Percentiles rank a stretch among this genome's conserved stretches.
phyloP scores from a whole-genome alignment of 441 rosid species.

The Manihot esculenta region DNA sequence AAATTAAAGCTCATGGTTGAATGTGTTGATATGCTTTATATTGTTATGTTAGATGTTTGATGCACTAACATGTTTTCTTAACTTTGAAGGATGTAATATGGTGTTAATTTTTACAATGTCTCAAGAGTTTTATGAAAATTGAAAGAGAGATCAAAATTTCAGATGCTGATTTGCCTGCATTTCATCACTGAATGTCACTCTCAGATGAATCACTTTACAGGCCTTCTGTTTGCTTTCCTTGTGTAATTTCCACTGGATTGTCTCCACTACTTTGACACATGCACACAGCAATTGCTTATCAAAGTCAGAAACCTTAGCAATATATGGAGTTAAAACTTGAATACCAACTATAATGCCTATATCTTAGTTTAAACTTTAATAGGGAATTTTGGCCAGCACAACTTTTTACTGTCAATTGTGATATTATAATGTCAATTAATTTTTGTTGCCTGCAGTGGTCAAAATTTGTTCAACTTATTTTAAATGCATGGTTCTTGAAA shows the following conservation, averaged over 20 bases:
- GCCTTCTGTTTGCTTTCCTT: not conserved
- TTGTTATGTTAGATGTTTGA: not conserved
- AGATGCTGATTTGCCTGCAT: not conserved
- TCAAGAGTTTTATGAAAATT: not conserved
- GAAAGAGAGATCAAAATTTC: no score
- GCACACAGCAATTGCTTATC: not conserved
- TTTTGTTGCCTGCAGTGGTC: not conserved
- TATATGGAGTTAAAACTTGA: not conserved
- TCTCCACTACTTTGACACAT: not conserved
- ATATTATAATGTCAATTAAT: not conserved
- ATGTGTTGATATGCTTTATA: constrained; percentile 13
- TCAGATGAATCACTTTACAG: not conserved
- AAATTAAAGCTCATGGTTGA: constrained; percentile 4
- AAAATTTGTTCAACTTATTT: constrained; percentile 1
- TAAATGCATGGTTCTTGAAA: not conserved
- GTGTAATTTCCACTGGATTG: not conserved
- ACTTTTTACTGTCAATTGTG: not conserved
- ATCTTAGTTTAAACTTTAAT: not conserved
- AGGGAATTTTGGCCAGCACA: not conserved
- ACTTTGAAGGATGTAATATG: not conserved
- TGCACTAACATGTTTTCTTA: not conserved
- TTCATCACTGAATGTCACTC: not conserved
- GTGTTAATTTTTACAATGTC: not conserved
- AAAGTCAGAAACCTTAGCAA: not conserved
- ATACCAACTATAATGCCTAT: not conserved